These are phyloP conservation scores for Hypoxylon sp. DNA, from an alignment of 2,329 filamentous ascomycete genomes.

Conservation along the genomic window DNA sequence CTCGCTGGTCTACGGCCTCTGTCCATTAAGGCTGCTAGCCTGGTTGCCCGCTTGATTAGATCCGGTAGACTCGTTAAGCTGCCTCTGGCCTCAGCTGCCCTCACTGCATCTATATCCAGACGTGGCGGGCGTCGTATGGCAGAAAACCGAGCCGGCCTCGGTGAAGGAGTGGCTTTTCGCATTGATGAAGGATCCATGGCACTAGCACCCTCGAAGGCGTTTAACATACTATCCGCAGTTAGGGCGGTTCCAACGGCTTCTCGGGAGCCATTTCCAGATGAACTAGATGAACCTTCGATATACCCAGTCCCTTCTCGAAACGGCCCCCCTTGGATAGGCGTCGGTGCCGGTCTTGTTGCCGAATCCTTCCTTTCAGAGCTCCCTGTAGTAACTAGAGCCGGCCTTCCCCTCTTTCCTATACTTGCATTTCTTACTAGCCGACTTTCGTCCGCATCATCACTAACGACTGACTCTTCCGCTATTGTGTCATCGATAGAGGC, in stretches of 20 bases:
- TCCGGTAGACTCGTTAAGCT: constrained; percentile 94
- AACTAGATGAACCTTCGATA: constrained; percentile 63
- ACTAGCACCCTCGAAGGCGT: constrained; percentile 66
- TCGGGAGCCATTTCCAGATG: constrained; percentile 59
- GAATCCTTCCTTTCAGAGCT: constrained; percentile 50
- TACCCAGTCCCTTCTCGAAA: constrained; percentile 64
- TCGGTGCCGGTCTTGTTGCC: constrained; percentile 55
- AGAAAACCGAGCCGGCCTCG: constrained; percentile 63
- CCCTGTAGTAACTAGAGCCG: constrained; percentile 67
- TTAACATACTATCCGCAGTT: constrained; percentile 64
- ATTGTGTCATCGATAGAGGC: constrained; percentile 66
- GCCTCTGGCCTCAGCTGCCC: constrained; percentile 84
- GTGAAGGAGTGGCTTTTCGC: constrained; percentile 49
- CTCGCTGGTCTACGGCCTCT: constrained; percentile 78
- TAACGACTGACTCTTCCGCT: constrained; percentile 62
- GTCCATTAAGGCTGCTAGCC: constrained; percentile 88
- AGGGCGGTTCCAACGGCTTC: constrained; percentile 51
- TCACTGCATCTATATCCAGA: constrained; percentile 85
- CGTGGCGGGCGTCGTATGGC: constrained; percentile 76
- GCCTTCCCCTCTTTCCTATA: constrained; percentile 72
- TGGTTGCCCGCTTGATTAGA: constrained; percentile 89
- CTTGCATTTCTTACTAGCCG: constrained; percentile 73
- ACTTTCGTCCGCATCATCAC: constrained; percentile 68
- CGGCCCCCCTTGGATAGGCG: constrained; percentile 56
- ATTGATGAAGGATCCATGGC: constrained; percentile 59